Evolutionary conservation across 1,139 yeast genomes (phyloP).

Genomic region (Scheffersomyces illinoinensis): DNA sequence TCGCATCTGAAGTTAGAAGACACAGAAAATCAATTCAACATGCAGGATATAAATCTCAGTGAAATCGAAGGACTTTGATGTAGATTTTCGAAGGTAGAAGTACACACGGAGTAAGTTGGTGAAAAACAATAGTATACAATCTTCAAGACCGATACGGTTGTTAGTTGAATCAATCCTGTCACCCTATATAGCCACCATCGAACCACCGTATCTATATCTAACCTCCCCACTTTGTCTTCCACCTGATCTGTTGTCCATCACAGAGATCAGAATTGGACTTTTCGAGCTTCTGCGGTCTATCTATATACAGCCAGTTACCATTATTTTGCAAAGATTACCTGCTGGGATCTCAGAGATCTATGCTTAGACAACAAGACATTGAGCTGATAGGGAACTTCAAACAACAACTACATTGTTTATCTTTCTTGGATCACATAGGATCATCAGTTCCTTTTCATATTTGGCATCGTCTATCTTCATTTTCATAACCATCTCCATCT

Average conservation of each 20-base stretch:
- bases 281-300: not conserved
- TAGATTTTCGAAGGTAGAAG: not conserved
- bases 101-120: not conserved
- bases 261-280: not conserved
- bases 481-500: not conserved
- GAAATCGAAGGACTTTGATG: not conserved
- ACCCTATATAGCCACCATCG: not conserved
- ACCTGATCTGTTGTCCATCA: not conserved
- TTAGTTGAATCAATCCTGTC: not conserved
- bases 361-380: not conserved
- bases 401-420: not conserved
- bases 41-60: not conserved
- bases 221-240: not conserved
- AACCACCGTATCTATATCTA: not conserved
- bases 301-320: not conserved
- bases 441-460: not conserved
- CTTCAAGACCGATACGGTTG: not conserved
- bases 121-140: not conserved
- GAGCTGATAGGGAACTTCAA: not conserved
- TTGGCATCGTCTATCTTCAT: not conserved
- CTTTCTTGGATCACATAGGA: not conserved
- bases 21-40: not conserved
- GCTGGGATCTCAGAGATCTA: not conserved
- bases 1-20: not conserved
- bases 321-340: not conserved